Conservation (phyloP, 1,284 basidiomycete genomes). For the Sanghuangporus baumii region DNA sequence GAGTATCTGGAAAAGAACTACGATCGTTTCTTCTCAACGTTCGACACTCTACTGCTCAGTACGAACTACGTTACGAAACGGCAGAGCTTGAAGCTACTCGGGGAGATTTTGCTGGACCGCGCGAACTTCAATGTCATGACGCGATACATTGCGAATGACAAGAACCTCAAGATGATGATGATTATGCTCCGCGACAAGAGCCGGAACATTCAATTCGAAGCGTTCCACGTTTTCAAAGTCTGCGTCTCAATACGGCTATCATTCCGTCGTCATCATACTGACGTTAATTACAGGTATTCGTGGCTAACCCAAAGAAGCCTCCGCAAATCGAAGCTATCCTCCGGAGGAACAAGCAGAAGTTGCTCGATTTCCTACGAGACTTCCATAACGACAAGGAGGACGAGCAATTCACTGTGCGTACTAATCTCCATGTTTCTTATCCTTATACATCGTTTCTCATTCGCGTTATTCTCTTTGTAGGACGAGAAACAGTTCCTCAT, state of each 20-base stretch:
- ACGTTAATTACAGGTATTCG: conserved; percentile 69
- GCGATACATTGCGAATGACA: conserved; percentile 88
- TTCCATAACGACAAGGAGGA: conserved; percentile 99
- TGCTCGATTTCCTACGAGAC: conserved; percentile 82
- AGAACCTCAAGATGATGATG: conserved; percentile 99
- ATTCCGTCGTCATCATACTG: background rate
- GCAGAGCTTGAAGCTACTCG: conserved; percentile 95
- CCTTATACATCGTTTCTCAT: background rate
- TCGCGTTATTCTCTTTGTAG: conserved; percentile 28
- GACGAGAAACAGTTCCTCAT: conserved; percentile 98
- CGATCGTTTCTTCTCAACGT: conserved; percentile 95
- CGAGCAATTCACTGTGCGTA: conserved; percentile 83
- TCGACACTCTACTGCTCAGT: conserved; percentile 88
- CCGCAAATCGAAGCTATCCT: conserved; percentile 91
- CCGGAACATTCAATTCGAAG: conserved; percentile 99
- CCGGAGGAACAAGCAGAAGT: conserved; percentile 89
- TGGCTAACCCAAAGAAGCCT: conserved; percentile 99
- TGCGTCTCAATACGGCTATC: conserved; percentile 17
- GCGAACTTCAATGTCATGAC: conserved; percentile 99
- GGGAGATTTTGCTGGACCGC: conserved; percentile 95
- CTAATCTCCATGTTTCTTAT: background rate
- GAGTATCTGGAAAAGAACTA: conserved; percentile 96
- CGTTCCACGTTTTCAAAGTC: conserved; percentile 99
- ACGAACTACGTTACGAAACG: conserved; percentile 99
- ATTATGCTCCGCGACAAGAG: conserved; percentile 95